A percentile compares a stretch with the other conserved stretches of the same genome.
phyloP scores from a whole-genome alignment of 805 yeast genomes.

The Lachancea dasiensis region DNA sequence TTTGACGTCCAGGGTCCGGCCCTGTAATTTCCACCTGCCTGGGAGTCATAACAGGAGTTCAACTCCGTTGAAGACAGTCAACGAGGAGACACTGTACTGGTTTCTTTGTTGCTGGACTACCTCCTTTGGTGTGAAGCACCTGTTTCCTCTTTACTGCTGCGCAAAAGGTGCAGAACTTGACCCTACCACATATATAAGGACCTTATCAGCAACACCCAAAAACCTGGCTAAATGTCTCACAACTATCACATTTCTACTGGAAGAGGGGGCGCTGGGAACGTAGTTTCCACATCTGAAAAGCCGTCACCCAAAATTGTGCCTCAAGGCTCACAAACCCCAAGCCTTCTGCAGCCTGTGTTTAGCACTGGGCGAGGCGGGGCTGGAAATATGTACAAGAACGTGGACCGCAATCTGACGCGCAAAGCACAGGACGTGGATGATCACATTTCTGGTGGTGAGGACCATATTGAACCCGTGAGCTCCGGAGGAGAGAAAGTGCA shows the following conservation, averaged over 20 bases:
- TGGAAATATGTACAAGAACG: constrained; percentile 65
- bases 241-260: constrained; percentile 47
- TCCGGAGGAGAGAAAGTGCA: constrained; percentile 8
- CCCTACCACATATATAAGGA: no score
- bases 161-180: no score
- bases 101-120: no score
- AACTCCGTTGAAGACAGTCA: no score
- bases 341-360: constrained; percentile 46
- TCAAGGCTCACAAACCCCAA: constrained; percentile 59
- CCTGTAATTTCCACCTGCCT: no score
- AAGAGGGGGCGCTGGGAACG: constrained; percentile 75
- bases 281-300: constrained; percentile 37
- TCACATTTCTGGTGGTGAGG: constrained; percentile 24
- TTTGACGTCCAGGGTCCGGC: no score
- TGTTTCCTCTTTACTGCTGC: no score
- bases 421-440: constrained; percentile 60
- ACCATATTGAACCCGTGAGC: constrained; percentile 5
- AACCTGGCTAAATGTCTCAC: not conserved
- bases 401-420: constrained; percentile 52
- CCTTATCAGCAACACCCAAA: not conserved
- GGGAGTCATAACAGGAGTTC: no score
- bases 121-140: no score
- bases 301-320: constrained; percentile 53
- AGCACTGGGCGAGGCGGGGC: constrained; percentile 78
- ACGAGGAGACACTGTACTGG: no score